These are phyloP conservation scores for Hermanozyma aechmeae DNA, from an alignment of 805 yeast species.

Conservation along the genomic window DNA sequence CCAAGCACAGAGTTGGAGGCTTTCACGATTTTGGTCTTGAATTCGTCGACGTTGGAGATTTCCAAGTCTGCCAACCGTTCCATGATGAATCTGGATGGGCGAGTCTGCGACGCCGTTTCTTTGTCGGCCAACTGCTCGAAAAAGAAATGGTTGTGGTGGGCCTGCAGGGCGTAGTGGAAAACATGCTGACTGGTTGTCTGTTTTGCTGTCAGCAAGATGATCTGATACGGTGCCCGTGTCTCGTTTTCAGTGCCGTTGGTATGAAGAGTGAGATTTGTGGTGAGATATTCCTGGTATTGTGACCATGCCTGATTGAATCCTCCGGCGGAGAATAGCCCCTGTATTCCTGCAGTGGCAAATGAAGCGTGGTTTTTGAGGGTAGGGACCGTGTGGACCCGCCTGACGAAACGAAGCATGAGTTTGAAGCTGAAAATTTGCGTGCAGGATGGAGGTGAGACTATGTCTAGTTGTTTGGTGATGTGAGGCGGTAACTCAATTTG, in stretches of 20 bases:
- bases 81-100: constrained; percentile 29
- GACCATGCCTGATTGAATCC: constrained; percentile 75
- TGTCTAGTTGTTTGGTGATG: too few relatives aligned
- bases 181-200: constrained; percentile 55
- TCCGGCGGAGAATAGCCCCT: constrained; percentile 52
- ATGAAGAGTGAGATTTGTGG: constrained; percentile 49
- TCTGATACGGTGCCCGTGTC: constrained; percentile 64
- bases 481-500: too few relatives aligned
- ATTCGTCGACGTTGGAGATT: constrained; percentile 34
- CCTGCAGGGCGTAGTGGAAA: constrained; percentile 87
- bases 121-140: constrained; percentile 49
- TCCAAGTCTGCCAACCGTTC: constrained; percentile 28
- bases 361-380: constrained; percentile 30
- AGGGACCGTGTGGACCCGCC: constrained; percentile 54
- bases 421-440: too few relatives aligned
- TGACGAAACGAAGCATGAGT: too few relatives aligned
- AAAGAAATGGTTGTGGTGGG: constrained; percentile 86
- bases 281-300: constrained; percentile 62
- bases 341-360: constrained; percentile 41
- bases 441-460: too few relatives aligned
- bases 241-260: constrained; percentile 79
- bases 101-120: constrained; percentile 20
- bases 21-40: constrained; percentile 40
- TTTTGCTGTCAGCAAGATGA: constrained; percentile 56
- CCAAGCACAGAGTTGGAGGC: constrained; percentile 48